Evolutionary conservation across 1,139 yeast species (phyloP).

Genomic region (Kodamaea derodonti): DNA sequence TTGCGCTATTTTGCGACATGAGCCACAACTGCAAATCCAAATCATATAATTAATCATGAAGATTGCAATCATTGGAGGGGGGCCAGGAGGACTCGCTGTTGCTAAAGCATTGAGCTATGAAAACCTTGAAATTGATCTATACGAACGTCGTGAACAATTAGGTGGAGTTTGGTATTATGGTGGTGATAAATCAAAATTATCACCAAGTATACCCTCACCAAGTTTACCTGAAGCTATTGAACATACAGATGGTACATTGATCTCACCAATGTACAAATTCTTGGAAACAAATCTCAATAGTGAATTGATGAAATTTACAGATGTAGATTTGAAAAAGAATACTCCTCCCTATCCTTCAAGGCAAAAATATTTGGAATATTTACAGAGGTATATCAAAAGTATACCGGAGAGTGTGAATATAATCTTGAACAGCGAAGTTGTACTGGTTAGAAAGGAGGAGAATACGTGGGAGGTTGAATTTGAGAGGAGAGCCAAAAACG

Average conservation of each 20-base stretch:
- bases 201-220: constrained; percentile 20
- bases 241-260: constrained; percentile 3
- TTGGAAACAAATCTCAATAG: constrained; percentile 47
- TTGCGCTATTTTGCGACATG: too few species aligned
- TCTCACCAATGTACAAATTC: constrained; percentile 45
- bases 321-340: constrained; percentile 29
- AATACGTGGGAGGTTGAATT: constrained; percentile 3
- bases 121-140: constrained; percentile 36
- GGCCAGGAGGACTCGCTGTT: constrained; percentile 48
- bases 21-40: too few species aligned
- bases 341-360: constrained; percentile 35
- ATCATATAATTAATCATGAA: too few species aligned
- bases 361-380: constrained; percentile 33
- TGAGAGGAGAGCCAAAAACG: too few species aligned
- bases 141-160: constrained; percentile 35
- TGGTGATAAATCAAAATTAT: constrained; percentile 20
- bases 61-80: constrained; percentile 49
- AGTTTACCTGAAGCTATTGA: background rate
- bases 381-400: constrained; percentile 29
- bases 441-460: constrained; percentile 12
- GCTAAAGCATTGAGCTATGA: constrained; percentile 45
- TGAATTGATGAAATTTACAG: constrained; percentile 41
- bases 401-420: constrained; percentile 26
- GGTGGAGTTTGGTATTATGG: constrained; percentile 52
- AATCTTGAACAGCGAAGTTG: constrained; percentile 22